Evolutionary conservation across 2,329 filamentous ascomycete species (phyloP), one percentile per base, ranked within the genome.

Genomic region (Nectriaceae sp.): DNA sequence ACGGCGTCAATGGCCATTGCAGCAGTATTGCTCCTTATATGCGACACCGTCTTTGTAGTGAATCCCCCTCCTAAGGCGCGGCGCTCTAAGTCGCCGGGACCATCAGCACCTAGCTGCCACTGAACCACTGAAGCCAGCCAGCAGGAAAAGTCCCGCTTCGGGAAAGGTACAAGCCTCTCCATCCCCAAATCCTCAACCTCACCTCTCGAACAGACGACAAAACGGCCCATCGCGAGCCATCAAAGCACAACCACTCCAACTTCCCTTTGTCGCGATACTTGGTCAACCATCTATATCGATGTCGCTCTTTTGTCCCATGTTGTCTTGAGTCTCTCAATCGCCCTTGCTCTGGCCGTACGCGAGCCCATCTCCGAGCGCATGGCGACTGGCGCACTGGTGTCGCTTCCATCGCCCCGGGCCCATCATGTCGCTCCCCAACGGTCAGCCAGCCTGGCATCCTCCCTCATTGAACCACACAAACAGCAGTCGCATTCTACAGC

Each of bases 381-480:
- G 78, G 79, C 78, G 77, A 71, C 77, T 72, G 66, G 68, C 72
- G 70, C 68, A 71, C 67, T 60, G 68, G 67, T 63, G 68, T 73
- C 71, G 70, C 71, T 71, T 70, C 68, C 75, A 76, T 72, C 75
- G 71, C 69, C 67, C 68, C 65, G 71, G 72, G 70, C 69, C 69
- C 70, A 79, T 72, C 70, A 87, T 87, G 84, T 84, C 84, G 70
- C 75, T 84, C 73, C 74, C 78, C 71, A 84, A 85, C 73, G 79
- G 83, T 73, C 82, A 85, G 75, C 74, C 79, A 60, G 66, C 72
- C 77, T 88, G 86, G 85, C 78, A 78, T 55, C 77, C 83, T 61
- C 79, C 83, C 61, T 76, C 77, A 54, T 67, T 74, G 53, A 71
- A 75, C 63, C 71, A 77, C 53, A 64, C 69, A 56, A 73, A 73